Percentiles rank a stretch among this genome's conserved stretches.
phyloP scores from a whole-genome alignment of 1,139 yeast species.

The Nakaseomyces delphensis region DNA sequence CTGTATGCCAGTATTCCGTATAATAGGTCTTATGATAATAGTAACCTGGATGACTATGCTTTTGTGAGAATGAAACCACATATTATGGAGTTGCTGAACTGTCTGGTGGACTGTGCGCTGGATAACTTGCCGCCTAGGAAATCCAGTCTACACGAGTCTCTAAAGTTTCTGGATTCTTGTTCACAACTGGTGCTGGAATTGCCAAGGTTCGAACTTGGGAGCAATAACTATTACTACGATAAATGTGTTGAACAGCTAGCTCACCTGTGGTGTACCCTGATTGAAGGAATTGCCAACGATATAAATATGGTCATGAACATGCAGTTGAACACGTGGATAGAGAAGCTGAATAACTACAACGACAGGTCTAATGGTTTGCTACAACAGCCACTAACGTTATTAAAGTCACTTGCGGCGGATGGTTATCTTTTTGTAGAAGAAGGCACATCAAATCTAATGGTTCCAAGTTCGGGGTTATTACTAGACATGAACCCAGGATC shows the following conservation, averaged over 20 bases:
- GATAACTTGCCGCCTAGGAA: constrained; percentile 76
- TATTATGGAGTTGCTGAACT: constrained; percentile 65
- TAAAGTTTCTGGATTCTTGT: constrained; percentile 60
- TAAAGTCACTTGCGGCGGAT: constrained; percentile 25
- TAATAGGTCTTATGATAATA: constrained; percentile 17
- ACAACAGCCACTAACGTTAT: constrained; percentile 39
- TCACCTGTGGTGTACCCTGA: constrained; percentile 62
- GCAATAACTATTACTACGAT: constrained; percentile 63
- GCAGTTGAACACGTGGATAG: constrained; percentile 41
- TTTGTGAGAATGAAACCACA: constrained; percentile 70
- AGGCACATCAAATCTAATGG: constrained; percentile 2
- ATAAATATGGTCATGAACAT: constrained; percentile 34
- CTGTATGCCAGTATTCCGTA: constrained; percentile 27
- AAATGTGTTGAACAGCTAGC: constrained; percentile 76
- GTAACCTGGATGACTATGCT: constrained; percentile 56
- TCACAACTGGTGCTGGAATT: constrained; percentile 56
- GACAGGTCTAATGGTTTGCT: constrained; percentile 46
- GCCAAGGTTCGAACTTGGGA: constrained; percentile 64
- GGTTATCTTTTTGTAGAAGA: constrained; percentile 5
- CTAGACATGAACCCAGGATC: background rate
- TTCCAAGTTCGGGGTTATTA: background rate
- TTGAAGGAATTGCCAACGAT: constrained; percentile 38
- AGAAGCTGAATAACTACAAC: constrained; percentile 52
- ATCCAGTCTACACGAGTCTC: constrained; percentile 38
- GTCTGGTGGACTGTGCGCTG: constrained; percentile 71